These are phyloP conservation scores for Aspergillus kassunensis DNA, from an alignment of 495 filamentous ascomycete genomes.

Conservation along the genomic window DNA sequence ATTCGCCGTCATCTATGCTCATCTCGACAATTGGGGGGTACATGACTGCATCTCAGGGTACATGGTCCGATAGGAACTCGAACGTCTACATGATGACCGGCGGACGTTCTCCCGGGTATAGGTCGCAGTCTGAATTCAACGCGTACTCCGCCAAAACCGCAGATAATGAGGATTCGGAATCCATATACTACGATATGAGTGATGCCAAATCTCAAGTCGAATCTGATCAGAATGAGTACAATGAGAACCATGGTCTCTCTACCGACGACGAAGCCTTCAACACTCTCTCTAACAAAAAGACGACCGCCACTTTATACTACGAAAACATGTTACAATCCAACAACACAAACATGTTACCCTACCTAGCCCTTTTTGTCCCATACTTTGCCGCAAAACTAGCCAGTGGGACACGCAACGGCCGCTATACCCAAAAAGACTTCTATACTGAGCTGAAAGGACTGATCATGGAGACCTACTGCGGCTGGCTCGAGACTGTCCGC, in stretches of 20 bases:
- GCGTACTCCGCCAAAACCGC: background rate
- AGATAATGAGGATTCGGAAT: background rate
- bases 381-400: conserved; percentile 26
- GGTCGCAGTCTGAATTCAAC: background rate
- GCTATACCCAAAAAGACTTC: conserved; percentile 27
- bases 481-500: conserved; percentile 24
- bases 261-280: background rate
- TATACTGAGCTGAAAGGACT: conserved; percentile 26
- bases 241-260: background rate
- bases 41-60: background rate
- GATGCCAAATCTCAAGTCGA: background rate
- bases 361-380: conserved; percentile 20
- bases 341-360: background rate
- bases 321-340: background rate
- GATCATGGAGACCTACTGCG: conserved; percentile 26
- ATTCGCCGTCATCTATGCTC: background rate
- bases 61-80: background rate
- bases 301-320: background rate
- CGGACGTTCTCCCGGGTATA: background rate
- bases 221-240: background rate
- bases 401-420: conserved; percentile 14
- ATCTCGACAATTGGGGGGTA: background rate
- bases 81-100: background rate
- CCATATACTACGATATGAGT: conserved; percentile 11
- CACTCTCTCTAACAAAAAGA: background rate